These are phyloP conservation scores for Citeromyces siamensis DNA, from an alignment of 1,139 yeast species.

Conservation along the genomic window DNA sequence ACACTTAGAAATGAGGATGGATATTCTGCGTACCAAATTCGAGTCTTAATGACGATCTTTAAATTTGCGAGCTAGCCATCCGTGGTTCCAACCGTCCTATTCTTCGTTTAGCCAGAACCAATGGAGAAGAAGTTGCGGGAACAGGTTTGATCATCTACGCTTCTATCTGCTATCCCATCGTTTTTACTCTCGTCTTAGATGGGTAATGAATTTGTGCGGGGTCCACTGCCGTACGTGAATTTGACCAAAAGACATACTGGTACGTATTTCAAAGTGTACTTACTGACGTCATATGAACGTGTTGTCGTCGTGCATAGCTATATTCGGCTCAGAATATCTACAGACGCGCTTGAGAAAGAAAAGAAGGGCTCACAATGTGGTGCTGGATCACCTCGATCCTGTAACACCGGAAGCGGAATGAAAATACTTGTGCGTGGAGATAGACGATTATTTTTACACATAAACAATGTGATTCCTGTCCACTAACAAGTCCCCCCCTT, in stretches of 20 bases:
- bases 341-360: neutral
- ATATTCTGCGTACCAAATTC: no score
- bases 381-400: neutral
- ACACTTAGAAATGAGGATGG: no score
- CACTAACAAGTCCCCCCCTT: constrained; percentile 35
- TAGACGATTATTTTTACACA: no score
- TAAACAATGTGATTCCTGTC: constrained; percentile 20
- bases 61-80: no score
- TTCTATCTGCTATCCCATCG: no score
- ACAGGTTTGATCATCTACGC: no score
- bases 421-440: no score
- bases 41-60: no score
- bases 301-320: neutral
- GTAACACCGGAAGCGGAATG: neutral
- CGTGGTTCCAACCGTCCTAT: no score
- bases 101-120: no score
- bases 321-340: neutral
- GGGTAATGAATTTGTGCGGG: constrained; percentile 19
- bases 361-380: neutral
- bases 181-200: no score
- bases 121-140: no score
- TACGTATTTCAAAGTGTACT: neutral
- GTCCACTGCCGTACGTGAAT: constrained; percentile 13
- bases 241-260: constrained; percentile 16
- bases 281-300: neutral